These are phyloP conservation scores for Volutella citrinella DNA, from an alignment of 2,329 filamentous ascomycete genomes.

Conservation along the genomic window DNA sequence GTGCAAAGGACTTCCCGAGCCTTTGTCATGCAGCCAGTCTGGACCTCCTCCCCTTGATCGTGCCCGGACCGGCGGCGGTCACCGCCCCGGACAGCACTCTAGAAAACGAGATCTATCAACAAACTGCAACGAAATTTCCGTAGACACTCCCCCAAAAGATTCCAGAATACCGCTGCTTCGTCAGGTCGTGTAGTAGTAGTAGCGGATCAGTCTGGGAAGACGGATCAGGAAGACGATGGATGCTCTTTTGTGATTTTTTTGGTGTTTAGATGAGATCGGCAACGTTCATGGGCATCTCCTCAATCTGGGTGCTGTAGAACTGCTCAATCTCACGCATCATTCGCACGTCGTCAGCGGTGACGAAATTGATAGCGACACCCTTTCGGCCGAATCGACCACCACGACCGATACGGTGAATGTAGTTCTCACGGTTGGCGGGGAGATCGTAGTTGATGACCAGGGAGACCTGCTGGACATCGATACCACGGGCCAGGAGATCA, in stretches of 20 bases:
- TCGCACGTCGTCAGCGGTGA: conserved; percentile 96
- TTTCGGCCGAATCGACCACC: conserved; percentile 99
- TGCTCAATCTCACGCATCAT: conserved; percentile 99
- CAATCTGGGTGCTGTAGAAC: conserved; percentile 99
- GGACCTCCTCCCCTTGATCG: conserved; percentile 28
- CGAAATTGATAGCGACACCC: conserved; percentile 99
- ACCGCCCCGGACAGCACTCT: conserved; percentile 30
- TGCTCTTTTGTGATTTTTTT: conserved; percentile 22
- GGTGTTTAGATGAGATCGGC: conserved; percentile 67
- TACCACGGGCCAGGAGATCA: conserved; percentile 96
- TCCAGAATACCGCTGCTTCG: conserved; percentile 25
- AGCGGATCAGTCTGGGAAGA: conserved; percentile 20
- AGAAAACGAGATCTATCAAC: conserved; percentile 41
- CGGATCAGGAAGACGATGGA: conserved; percentile 21
- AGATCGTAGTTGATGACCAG: conserved; percentile 99
- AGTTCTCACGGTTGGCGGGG: conserved; percentile 98
- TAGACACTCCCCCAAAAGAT: conserved; percentile 28
- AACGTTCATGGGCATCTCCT: conserved; percentile 99
- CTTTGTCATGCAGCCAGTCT: conserved; percentile 35
- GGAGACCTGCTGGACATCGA: conserved; percentile 99
- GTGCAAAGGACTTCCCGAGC: conserved; percentile 37
- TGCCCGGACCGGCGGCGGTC: conserved; percentile 27
- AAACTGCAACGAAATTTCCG: conserved; percentile 33
- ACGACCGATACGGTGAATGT: conserved; percentile 99
- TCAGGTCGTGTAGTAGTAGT: conserved; percentile 16